These are phyloP conservation scores for Coemansia sp. DNA, from an alignment of 192 early-diverging fungal species.

Conservation along the genomic window DNA sequence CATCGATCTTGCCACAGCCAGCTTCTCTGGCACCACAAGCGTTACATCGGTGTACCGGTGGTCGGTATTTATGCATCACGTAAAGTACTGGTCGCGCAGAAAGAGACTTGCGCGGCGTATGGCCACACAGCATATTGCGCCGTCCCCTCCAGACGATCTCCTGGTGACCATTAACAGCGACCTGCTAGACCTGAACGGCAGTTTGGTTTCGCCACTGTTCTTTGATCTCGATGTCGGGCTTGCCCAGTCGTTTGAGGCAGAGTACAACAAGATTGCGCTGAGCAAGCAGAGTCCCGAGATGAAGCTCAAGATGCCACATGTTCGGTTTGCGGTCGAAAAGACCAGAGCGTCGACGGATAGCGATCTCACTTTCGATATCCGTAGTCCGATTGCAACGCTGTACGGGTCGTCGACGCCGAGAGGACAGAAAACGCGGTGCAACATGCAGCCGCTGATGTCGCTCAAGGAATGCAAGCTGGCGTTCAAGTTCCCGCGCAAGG, in stretches of 20 bases:
- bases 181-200: conserved; percentile 36
- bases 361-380: conserved; percentile 25
- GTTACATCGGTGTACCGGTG: conserved; percentile 51
- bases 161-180: conserved; percentile 40
- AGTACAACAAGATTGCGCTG: neutral
- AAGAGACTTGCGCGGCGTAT: conserved; percentile 43
- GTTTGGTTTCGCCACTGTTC: conserved; percentile 39
- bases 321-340: conserved; percentile 25
- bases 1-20: conserved; percentile 30
- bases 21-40: conserved; percentile 22
- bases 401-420: conserved; percentile 45
- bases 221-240: conserved; percentile 32
- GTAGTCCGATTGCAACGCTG: conserved; percentile 38
- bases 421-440: conserved; percentile 16
- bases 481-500: conserved; percentile 34
- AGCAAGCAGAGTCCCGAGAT: conserved; percentile 29
- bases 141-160: conserved; percentile 35
- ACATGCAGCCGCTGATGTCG: conserved; percentile 40
- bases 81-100: conserved; percentile 50
- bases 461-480: conserved; percentile 26
- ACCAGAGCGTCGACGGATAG: conserved; percentile 22
- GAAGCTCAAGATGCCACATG: conserved; percentile 38
- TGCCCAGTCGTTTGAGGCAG: conserved; percentile 13
- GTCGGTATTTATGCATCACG: conserved; percentile 51
- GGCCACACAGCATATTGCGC: conserved; percentile 24